Percentiles rank a stretch among this genome's conserved stretches.
Evolutionary conservation across 2,329 filamentous ascomycete genomes (phyloP).

Genomic region (Colletotrichum lupini): DNA sequence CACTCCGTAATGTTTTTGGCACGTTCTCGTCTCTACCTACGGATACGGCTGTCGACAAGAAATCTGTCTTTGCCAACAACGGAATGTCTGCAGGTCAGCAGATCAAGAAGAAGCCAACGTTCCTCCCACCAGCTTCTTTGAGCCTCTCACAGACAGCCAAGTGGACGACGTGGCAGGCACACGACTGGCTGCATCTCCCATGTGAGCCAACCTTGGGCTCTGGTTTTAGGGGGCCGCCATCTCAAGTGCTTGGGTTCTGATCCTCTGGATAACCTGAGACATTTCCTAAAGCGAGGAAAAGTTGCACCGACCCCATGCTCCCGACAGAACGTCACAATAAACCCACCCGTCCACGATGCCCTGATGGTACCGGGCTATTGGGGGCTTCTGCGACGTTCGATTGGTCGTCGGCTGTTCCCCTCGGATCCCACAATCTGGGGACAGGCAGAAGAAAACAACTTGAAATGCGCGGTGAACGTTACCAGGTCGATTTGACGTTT

Average conservation of each 20-base stretch:
- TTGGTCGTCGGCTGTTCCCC: constrained; percentile 14
- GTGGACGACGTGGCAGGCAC: constrained; percentile 40
- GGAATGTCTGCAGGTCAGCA: constrained; percentile 15
- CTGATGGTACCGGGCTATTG: constrained; percentile 20
- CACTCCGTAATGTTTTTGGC: background rate
- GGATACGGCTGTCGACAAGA: background rate
- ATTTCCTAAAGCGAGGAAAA: constrained; percentile 1
- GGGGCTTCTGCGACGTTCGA: constrained; percentile 1
- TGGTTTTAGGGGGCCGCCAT: constrained; percentile 2
- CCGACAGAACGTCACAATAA: constrained; percentile 20
- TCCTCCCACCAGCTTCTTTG: constrained; percentile 4
- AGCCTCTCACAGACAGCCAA: constrained; percentile 45
- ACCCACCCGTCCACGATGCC: constrained; percentile 26
- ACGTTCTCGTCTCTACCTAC: background rate
- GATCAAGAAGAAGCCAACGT: background rate
- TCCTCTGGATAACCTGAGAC: constrained; percentile 24
- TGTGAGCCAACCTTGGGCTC: constrained; percentile 14
- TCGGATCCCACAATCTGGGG: constrained; percentile 9
- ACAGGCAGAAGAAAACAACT: constrained; percentile 1
- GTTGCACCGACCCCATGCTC: constrained; percentile 2
- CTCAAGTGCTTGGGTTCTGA: constrained; percentile 16
- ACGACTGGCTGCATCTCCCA: constrained; percentile 33
- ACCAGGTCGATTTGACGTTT: background rate
- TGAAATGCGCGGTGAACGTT: background rate
- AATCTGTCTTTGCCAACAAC: background rate